These are phyloP conservation scores for Vitis hybrid DNA, from an alignment of 177 flowering plant genomes.

Conservation along the genomic window DNA sequence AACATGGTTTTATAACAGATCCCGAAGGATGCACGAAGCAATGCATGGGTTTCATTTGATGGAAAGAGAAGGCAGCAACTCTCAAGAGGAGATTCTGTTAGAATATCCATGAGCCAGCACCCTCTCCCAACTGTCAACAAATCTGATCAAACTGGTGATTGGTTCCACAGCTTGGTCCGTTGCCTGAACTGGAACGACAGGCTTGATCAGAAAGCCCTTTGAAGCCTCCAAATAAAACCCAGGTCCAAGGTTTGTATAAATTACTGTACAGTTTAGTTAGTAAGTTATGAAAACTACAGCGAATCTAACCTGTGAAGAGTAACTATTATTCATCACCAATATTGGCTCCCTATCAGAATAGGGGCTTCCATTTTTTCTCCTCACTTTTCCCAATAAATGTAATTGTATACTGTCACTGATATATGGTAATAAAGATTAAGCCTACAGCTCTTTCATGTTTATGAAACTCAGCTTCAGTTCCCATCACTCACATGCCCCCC, in stretches of 20 bases:
- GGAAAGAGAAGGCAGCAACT: constrained; percentile 99
- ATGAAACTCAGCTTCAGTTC: too few species aligned
- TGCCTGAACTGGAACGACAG: constrained; percentile 99
- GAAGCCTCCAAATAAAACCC: constrained; percentile 13
- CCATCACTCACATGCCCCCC: too few species aligned
- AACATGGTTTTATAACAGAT: constrained; percentile 44
- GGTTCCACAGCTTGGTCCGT: constrained; percentile 96
- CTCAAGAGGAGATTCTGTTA: constrained; percentile 85
- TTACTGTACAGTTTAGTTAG: constrained; percentile 35
- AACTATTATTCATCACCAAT: constrained; percentile 5
- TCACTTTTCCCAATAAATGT: not conserved
- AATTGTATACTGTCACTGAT: not conserved
- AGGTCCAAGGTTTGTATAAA: constrained; percentile 25
- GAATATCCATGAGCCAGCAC: constrained; percentile 89
- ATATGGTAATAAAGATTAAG: not conserved
- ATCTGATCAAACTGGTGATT: constrained; percentile 94
- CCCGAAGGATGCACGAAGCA: constrained; percentile 89
- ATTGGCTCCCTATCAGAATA: constrained; percentile 17
- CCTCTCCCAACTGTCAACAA: constrained; percentile 98
- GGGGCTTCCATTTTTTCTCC: constrained; percentile 1
- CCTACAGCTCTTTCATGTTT: too few species aligned
- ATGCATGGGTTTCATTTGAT: constrained; percentile 99
- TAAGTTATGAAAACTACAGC: constrained; percentile 1
- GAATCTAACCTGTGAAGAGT: constrained; percentile 9
- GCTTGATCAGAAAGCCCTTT: constrained; percentile 91